Percentiles rank a stretch among this genome's conserved stretches.
Conservation (phyloP, 768 basidiomycete genomes). For the Agaricus subrufescens region DNA sequence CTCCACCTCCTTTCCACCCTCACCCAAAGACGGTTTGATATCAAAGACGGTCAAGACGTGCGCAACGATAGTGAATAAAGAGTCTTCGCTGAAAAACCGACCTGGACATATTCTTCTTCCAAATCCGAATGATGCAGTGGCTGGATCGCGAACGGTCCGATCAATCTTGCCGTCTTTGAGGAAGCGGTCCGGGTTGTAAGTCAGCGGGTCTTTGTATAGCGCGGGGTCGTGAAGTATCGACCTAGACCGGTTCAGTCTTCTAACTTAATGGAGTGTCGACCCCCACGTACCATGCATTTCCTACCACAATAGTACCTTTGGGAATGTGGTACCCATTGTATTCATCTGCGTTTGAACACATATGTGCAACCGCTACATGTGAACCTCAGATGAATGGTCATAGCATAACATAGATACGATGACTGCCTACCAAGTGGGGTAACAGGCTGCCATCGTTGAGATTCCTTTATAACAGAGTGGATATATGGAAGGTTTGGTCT, state of each 20-base stretch:
- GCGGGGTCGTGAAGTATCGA: slow-evolving; percentile 18
- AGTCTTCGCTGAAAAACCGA: slow-evolving; percentile 18
- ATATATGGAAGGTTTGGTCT: slow-evolving; percentile 25
- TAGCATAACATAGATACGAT: too few relatives aligned
- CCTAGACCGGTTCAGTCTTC: slow-evolving; percentile 1
- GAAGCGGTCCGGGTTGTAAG: slow-evolving; percentile 26
- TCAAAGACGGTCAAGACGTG: slow-evolving; percentile 20
- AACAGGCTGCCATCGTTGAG: slow-evolving; percentile 27
- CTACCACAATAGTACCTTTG: not conserved
- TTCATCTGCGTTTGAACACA: not conserved
- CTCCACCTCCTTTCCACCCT: slow-evolving; percentile 15
- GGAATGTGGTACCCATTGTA: not conserved
- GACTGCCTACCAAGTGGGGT: slow-evolving; percentile 18
- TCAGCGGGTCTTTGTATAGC: slow-evolving; percentile 14
- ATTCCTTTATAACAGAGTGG: slow-evolving; percentile 30
- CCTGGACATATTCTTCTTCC: slow-evolving; percentile 25
- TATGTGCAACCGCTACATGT: not conserved
- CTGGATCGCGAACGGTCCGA: slow-evolving; percentile 20
- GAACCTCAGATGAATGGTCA: not conserved
- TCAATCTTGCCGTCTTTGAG: slow-evolving; percentile 19
- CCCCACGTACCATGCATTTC: not conserved
- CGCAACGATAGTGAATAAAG: slow-evolving; percentile 16
- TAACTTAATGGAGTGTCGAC: not conserved
- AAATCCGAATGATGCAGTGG: slow-evolving; percentile 25
- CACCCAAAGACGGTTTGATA: slow-evolving; percentile 18